Evolutionary conservation across 2,329 filamentous ascomycete species (phyloP), one percentile per base, ranked within the genome.

Genomic region (Ceratocystis cubensis): DNA sequence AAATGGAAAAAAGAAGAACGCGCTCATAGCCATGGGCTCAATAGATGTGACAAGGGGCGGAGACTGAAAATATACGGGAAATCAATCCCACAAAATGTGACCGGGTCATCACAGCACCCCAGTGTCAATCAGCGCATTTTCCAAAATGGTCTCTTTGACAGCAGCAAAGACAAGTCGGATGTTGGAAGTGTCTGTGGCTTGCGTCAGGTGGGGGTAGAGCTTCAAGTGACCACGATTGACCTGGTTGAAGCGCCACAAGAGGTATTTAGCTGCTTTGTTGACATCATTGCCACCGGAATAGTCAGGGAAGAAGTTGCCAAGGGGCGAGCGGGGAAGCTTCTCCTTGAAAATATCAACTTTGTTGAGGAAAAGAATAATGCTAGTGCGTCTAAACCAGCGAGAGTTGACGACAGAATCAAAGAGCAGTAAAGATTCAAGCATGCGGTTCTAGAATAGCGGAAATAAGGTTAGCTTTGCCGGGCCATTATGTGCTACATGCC

Each of bases 351-450:
- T 84, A 78, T 99, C 94, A 71, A 99, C 94, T 76, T 99, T 99
- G 80, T 99, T 99, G 69, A 99, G 82, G 79, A 99, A 99, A 67
- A 99, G 81, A 73, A 99, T 97, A 74, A 99, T 99, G 74, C 92
- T 96, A 13, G 94, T 99, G 72, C 94, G 83, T 88, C 97, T 96
- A 77, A 99, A 99, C 94, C 94, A 99, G 72, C 94, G 83, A 41
- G 94, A 97, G 78, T 99, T 99, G 71, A 99, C 94, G 3, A 99
- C 94, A 1, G 93, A 97, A 77, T 99, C 94, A 75, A 99, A 99
- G 3, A 99, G 82, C 17, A 97, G 84, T 64, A 99, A 77, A 73
- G 91, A 96, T 76, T 99, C 94, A 91, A 97, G 96, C 94, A 99
- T 99, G 69, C 94, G 94, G 75, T 99, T 99, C 91, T 96, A 28